Evolutionary conservation across 768 basidiomycete genomes (phyloP), one percentile per base, ranked within the genome.

Genomic region (Mycena albidolilacea): DNA sequence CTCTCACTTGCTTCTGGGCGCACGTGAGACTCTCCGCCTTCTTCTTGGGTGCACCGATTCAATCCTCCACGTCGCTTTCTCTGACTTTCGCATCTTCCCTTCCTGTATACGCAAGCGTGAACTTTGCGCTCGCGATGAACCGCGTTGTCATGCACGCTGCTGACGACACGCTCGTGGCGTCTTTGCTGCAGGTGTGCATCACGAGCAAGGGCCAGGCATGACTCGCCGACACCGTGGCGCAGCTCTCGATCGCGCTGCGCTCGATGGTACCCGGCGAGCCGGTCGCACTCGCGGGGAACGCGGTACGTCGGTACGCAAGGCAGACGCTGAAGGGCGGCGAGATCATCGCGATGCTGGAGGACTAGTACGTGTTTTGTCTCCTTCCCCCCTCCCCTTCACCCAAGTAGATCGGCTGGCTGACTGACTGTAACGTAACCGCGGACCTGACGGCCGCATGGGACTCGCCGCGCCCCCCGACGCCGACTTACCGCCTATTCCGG

Each of bases 141-240:
- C 62, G 55, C 62, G 62, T 62, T 10, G 62, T 70, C 7, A 54
- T 64, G 39, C 30, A 30, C 2, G 54, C 57, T 0, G 21, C 54
- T 1, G 69, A 70, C 21, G 37, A 14, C 21, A 44, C 54, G 2
- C 62, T 70, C 54, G 55, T 62, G 1, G 69, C 69, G 41, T 70
- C 62, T 12, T 70, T 70, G n/a, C 62, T 70, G 19, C 69, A 64
- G 37, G 69, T 70, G 0, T 70, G 58, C 35, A 44, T 70, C 39
- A 70, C 64, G 69, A 64, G 62, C 55, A 64, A 70, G 37, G 62
- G 69, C 15, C 41, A 69, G 62, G 17, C n/a, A 30, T 69, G 68
- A 61, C 68, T 69, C 59, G 21, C 54, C 15, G 21, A n/a, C 30
- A 64, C 43, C 9, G 15, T 63, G 5, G n/a, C n/a, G 6, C 35